These are phyloP conservation scores for Solanum lycopersicoides DNA, from an alignment of 257 asterid species.

Conservation along the genomic window DNA sequence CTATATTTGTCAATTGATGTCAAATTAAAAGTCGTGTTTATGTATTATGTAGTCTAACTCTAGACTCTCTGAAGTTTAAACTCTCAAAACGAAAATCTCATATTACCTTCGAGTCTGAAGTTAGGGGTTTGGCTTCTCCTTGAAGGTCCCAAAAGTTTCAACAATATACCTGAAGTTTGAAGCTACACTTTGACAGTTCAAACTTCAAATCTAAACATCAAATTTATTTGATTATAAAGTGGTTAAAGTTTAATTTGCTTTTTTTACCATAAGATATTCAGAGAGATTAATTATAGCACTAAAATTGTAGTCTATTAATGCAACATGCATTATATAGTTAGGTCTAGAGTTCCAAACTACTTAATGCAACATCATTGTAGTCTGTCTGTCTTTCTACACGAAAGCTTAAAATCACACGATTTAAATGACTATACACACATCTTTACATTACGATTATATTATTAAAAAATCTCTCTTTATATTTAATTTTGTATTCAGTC, in stretches of 20 bases:
- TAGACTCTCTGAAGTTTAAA: not conserved
- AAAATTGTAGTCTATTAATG: no score
- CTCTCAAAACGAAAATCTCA: not conserved
- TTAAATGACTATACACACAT: not conserved
- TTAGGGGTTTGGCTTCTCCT: no score
- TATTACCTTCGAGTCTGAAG: not conserved
- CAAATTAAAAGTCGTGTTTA: no score
- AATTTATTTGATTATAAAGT: not conserved
- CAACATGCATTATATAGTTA: not conserved
- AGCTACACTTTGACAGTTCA: not conserved
- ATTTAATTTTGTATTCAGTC: not conserved
- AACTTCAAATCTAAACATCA: not conserved
- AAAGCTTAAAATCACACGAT: not conserved
- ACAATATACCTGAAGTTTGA: no score
- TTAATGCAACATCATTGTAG: no score
- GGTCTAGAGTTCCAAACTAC: not conserved
- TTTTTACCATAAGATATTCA: not conserved
- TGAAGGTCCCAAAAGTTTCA: no score
- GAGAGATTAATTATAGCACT: not conserved
- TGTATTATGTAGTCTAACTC: no score
- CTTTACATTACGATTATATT: not conserved
- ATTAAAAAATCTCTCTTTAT: not conserved
- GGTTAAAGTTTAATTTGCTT: not conserved
- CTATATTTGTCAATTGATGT: no score
- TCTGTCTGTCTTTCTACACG: not conserved